Evolutionary conservation across 1,284 basidiomycete genomes (phyloP).

Genomic region (Cystobasidium slooffiae): DNA sequence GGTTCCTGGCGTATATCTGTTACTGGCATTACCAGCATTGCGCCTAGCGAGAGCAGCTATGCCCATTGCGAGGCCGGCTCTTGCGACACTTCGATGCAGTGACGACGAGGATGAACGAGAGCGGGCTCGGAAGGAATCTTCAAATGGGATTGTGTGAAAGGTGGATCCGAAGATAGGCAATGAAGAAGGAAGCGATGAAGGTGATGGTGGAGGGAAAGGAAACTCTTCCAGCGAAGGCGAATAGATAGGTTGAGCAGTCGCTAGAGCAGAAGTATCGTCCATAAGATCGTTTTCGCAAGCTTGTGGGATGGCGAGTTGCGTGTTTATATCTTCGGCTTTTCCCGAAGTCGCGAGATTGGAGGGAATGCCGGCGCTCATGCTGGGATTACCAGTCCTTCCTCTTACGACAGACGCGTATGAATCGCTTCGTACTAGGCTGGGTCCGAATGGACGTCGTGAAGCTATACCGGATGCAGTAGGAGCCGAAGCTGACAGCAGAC

Average conservation of each 20-base stretch:
- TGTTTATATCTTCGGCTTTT: slow-evolving; percentile 6
- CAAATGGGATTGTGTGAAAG: neutral
- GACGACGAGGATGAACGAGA: slow-evolving; percentile 6
- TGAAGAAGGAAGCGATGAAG: slow-evolving; percentile 11
- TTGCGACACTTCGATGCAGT: slow-evolving; percentile 16
- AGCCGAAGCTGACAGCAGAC: slow-evolving; percentile 22
- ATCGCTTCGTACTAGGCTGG: slow-evolving; percentile 4
- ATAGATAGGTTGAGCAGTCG: slow-evolving; percentile 1
- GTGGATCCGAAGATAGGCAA: neutral
- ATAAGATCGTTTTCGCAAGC: neutral
- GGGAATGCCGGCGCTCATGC: neutral
- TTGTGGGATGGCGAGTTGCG: neutral
- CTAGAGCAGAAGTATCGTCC: neutral
- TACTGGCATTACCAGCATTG: neutral
- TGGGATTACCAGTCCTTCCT: neutral
- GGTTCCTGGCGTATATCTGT: too few relatives aligned
- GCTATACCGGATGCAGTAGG: neutral
- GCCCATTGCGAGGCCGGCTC: neutral
- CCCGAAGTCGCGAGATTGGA: neutral
- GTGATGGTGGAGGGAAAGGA: slow-evolving; percentile 19
- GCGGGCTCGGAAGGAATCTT: slow-evolving; percentile 14
- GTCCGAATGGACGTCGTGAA: neutral
- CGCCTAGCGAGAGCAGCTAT: neutral
- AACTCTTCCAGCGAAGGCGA: slow-evolving; percentile 31
- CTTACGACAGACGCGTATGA: slow-evolving; percentile 40